Evolutionary conservation across 129 eudicot species (phyloP), one percentile per base, ranked within the genome.

Genomic region (Pulicaria dysenterica): DNA sequence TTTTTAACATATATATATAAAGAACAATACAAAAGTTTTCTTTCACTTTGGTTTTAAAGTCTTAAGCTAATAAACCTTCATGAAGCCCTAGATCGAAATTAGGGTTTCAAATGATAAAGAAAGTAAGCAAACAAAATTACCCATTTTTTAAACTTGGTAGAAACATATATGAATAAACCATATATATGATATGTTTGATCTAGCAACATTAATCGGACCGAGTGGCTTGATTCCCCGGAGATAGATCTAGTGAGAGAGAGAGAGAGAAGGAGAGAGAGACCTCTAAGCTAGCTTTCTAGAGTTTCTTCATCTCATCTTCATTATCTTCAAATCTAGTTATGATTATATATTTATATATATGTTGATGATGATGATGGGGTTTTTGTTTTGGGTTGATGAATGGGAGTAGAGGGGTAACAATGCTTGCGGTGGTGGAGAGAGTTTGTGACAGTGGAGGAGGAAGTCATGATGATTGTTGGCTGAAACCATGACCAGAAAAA

Each of bases 221-320:
- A 77, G 64, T 69, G 40, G 81, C 76, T 77, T 77, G 71, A 77
- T 77, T 77, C 81, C 81, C 81, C 81, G 55, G 34, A 16, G 59
- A 24, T 2, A 24, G n/a, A n/a, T n/a, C n/a, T n/a, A n/a, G n/a
- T 45, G 49, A 72, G 58, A 60, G 68, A 73, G 58, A 73, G 15
- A 41, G 47, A 51, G 71, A 66, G 68, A 67, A n/a, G n/a, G 11
- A 76, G 34, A 64, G 58, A 64, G 51, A 61, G 62, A 69, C 69
- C 70, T 69, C 41, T 31, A 67, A 68, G 51, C 31, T 24, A 24
- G 31, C 31, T 24, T 40, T 66, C 69, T 69, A 77, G 57, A 64
- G 54, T 69, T 60, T 77, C 65, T 50, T 77, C 71, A 50, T 69
- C 70, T 50, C 76, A 69, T 77, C 81, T 64, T 53, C 66, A 65